Evolutionary conservation across 352 stramenopile species (phyloP).

Genomic region (Phytophthora colocasiae): DNA sequence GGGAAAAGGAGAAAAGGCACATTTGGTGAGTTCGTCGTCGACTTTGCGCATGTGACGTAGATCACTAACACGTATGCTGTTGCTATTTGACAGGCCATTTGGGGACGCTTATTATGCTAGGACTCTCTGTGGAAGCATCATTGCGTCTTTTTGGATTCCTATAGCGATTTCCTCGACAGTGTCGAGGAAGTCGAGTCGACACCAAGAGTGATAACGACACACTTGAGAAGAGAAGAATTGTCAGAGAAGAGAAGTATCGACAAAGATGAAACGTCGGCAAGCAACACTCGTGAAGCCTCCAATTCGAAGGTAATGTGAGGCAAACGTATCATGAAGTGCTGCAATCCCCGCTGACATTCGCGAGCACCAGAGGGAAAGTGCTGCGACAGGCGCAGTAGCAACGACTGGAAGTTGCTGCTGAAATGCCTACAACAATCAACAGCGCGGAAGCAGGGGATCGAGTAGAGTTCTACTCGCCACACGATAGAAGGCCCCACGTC

Average conservation of each 20-base stretch:
- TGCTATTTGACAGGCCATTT: constrained; percentile 25
- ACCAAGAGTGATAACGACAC: background rate
- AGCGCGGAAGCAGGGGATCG: constrained; percentile 11
- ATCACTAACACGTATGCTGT: background rate
- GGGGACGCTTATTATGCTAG: constrained; percentile 36
- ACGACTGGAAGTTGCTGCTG: constrained; percentile 39
- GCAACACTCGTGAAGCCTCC: constrained; percentile 31
- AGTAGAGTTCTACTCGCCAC: constrained; percentile 19
- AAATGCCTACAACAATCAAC: constrained; percentile 20
- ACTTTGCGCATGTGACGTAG: background rate
- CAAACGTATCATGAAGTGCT: constrained; percentile 30
- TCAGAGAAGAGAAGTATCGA: constrained; percentile 3
- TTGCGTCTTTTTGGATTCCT: constrained; percentile 36
- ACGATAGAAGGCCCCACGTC: constrained; percentile 29
- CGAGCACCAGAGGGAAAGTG: constrained; percentile 33
- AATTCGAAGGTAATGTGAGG: constrained; percentile 42
- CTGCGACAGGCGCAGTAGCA: constrained; percentile 31
- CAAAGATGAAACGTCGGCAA: constrained; percentile 13
- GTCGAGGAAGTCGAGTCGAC: no score
- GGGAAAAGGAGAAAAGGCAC: constrained; percentile 41
- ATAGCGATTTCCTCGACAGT: constrained; percentile 21
- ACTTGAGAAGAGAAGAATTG: background rate
- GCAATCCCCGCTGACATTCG: constrained; percentile 20
- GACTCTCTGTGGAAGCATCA: constrained; percentile 35
- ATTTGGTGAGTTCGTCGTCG: constrained; percentile 41